phyloP scores from a whole-genome alignment of 768 basidiomycete species.

The Boletus reticuloceps region DNA sequence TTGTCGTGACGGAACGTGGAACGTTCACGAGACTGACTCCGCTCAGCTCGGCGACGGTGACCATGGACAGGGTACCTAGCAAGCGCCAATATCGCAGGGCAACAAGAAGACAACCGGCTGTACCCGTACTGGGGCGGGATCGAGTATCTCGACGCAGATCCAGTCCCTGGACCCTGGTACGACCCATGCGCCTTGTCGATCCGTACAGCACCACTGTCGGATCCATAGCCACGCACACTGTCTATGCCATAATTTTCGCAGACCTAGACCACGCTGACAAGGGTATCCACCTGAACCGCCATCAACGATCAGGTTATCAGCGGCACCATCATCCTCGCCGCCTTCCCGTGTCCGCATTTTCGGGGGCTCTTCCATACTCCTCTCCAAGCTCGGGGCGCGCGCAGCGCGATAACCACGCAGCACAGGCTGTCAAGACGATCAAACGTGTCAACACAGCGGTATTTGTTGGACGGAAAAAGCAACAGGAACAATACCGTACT shows the following conservation, averaged over 20 bases:
- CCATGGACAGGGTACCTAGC: background rate
- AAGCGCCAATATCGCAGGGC: background rate
- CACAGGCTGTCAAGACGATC: slow-evolving; percentile 1
- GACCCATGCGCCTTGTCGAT: slow-evolving; percentile 1
- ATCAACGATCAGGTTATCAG: too few relatives aligned
- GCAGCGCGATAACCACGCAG: background rate
- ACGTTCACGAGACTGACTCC: background rate
- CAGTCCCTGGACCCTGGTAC: too few relatives aligned
- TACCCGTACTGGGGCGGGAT: background rate
- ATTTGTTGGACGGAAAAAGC: background rate
- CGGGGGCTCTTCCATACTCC: background rate
- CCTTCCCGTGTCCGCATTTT: background rate
- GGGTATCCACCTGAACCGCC: too few relatives aligned
- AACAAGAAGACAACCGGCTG: background rate
- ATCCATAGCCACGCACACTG: background rate
- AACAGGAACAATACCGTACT: slow-evolving; percentile 3
- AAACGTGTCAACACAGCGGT: slow-evolving; percentile 1
- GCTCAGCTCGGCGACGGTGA: background rate
- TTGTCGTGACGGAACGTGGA: background rate
- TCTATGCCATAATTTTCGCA: background rate
- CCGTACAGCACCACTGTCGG: background rate
- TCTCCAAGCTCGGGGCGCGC: background rate
- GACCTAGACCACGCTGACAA: background rate
- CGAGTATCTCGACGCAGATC: too few relatives aligned
- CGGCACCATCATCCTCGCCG: background rate